Conservation (phyloP, 2,329 filamentous ascomycete species). For the Penicillium vulpinum region DNA sequence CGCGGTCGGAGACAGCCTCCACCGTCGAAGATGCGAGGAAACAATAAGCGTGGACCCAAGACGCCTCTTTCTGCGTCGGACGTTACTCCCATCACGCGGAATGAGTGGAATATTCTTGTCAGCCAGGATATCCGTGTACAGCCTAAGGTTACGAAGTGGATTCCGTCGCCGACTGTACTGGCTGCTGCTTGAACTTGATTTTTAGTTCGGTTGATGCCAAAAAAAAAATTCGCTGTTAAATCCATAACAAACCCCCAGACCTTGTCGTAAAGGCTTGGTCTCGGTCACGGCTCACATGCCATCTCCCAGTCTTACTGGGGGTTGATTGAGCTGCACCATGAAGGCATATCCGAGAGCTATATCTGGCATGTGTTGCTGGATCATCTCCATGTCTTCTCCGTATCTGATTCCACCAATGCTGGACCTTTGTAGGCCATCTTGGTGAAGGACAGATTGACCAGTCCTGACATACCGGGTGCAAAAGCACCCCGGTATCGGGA, state of each 20-base stretch:
- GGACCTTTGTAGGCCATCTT: neutral
- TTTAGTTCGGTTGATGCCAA: neutral
- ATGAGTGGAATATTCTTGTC: slow-evolving; percentile 45
- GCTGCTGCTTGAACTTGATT: slow-evolving; percentile 27
- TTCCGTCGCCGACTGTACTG: slow-evolving; percentile 36
- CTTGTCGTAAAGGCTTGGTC: neutral
- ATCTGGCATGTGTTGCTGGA: neutral
- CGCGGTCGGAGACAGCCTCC: slow-evolving; percentile 26
- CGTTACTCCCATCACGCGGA: slow-evolving; percentile 45
- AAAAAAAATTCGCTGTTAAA: neutral
- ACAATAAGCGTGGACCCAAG: slow-evolving; percentile 34
- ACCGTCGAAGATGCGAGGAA: slow-evolving; percentile 17
- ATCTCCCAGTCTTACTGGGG: neutral
- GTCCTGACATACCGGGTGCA: neutral
- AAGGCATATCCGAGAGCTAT: neutral
- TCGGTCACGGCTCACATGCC: neutral
- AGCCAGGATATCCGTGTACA: slow-evolving; percentile 32
- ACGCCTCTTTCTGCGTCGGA: slow-evolving; percentile 46
- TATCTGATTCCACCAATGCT: neutral
- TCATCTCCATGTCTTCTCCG: neutral
- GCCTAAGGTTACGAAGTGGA: slow-evolving; percentile 40
- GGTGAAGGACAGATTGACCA: neutral
- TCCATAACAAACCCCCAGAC: neutral
- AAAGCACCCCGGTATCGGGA: neutral
- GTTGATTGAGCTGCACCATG: neutral